Percentiles rank a stretch among this genome's conserved stretches.
Conservation (phyloP, 2,329 filamentous ascomycete genomes). For the Ophiocordyceps camponoti-leonardi region DNA sequence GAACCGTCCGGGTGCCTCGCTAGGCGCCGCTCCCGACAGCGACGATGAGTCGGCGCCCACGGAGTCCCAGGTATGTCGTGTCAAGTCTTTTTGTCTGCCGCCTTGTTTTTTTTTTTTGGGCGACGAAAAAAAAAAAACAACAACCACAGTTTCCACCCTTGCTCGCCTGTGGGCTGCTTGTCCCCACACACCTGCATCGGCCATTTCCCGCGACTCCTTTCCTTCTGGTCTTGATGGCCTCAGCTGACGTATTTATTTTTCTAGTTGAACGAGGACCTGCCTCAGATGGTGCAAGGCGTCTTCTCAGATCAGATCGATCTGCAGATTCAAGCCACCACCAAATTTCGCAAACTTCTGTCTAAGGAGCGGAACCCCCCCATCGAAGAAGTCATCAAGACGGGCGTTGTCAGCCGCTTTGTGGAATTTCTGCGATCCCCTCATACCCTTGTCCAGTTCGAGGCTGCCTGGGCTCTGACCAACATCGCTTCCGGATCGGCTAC, state of each 20-base stretch:
- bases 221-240: background rate
- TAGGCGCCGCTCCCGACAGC: slow-evolving; percentile 84
- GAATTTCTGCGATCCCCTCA: slow-evolving; percentile 96
- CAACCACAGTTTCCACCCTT: background rate
- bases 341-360: slow-evolving; percentile 93
- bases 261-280: slow-evolving; percentile 92
- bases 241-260: background rate
- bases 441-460: slow-evolving; percentile 96
- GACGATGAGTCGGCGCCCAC: slow-evolving; percentile 93
- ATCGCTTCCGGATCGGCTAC: slow-evolving; percentile 94
- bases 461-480: slow-evolving; percentile 97
- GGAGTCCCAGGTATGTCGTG: slow-evolving; percentile 63
- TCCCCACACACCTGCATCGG: background rate
- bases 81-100: background rate
- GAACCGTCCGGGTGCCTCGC: slow-evolving; percentile 60
- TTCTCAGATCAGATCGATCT: slow-evolving; percentile 98
- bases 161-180: background rate
- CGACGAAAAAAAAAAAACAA: background rate
- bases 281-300: slow-evolving; percentile 93
- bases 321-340: slow-evolving; percentile 94
- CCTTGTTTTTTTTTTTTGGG: background rate
- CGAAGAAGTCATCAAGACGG: slow-evolving; percentile 97
- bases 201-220: background rate
- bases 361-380: slow-evolving; percentile 99
- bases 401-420: slow-evolving; percentile 92